Base-by-base conservation (phyloP, 306 rosid genomes). In the Vigna reflexopilosa region DNA sequence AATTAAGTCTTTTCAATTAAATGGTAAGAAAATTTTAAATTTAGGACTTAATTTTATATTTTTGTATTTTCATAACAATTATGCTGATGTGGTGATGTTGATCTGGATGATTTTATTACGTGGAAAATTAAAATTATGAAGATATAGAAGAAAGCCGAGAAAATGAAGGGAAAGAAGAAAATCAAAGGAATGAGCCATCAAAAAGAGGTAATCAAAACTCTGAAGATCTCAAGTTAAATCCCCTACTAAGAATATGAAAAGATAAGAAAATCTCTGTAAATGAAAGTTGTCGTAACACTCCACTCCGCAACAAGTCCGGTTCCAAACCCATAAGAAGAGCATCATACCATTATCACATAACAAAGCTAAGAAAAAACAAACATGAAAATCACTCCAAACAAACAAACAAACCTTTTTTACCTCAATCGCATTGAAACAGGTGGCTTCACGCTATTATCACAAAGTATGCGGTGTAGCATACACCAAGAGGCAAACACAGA, bases 391-490 rank as follows among this genome's bases (percentile, higher is more conserved):
- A 17, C 0, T 26, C 16, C 1, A 32, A 12, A 63, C 22, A 24
- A 20, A 20, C 20, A 20, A 67, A 19, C 26, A 6, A 17, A 90
- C 98, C 98, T 88, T 83, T 82, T 87, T 34, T 88, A 88, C 75
- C 92, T 91, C 90, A 91, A 89, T 89, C 92, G 91, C 99, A 95
- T 95, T 88, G 98, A 95, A 88, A 80, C 86, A 30, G 57, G 5
- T 34, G 62, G 76, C 40, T 70, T 61, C 81, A 85, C 73, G 45
- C 38, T 80, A 83, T 55, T 85, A 73, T 89, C 83, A 81, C 72
- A 6, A 28, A 62, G 64, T 50, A 34, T 77, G 87, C 87, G 81
- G 81, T 76, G 74, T 15, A 86, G 70, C 82, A 89, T 77, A 72
- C 56, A 86, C 83, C 64, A 73, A 6, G 42, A 36, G 22, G 1